Conservation (phyloP, 331 rosid species). For the Telfairia occidentalis region DNA sequence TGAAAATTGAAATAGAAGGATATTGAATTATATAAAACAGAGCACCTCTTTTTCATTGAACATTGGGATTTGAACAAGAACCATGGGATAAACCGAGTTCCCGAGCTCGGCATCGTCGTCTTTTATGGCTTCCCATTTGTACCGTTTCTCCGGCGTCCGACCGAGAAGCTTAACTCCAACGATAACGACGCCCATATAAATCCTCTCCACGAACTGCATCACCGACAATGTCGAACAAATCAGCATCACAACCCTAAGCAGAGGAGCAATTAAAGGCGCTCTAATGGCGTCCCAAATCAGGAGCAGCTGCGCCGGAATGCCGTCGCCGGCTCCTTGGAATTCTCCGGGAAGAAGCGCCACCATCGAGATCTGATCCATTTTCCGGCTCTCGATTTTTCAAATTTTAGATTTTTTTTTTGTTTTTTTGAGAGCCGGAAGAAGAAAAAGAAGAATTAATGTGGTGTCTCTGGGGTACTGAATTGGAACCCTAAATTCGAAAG, state of each 20-base stretch:
- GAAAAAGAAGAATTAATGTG: no score
- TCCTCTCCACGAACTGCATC: conserved; percentile 12
- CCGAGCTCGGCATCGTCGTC: neutral
- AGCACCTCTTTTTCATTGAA: conserved; percentile 15
- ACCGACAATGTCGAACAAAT: conserved; percentile 2
- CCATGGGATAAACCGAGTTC: neutral
- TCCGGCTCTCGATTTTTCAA: neutral
- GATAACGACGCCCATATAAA: conserved; percentile 13
- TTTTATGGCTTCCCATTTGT: conserved; percentile 11
- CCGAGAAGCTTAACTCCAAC: neutral
- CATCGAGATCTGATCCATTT: neutral
- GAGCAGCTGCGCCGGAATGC: neutral
- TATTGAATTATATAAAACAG: no score
- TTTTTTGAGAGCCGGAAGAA: neutral
- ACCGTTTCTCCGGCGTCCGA: neutral
- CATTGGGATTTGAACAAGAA: conserved; percentile 16
- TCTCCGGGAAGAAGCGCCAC: neutral
- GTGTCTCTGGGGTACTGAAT: neutral
- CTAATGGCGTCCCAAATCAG: neutral
- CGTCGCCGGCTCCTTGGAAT: neutral
- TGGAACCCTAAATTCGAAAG: no score
- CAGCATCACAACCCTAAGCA: neutral
- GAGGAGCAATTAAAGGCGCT: conserved; percentile 4
- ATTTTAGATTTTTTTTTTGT: no score
- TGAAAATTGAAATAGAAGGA: no score